phyloP scores from a whole-genome alignment of 495 filamentous ascomycete species.

The Arthonia radiata region DNA sequence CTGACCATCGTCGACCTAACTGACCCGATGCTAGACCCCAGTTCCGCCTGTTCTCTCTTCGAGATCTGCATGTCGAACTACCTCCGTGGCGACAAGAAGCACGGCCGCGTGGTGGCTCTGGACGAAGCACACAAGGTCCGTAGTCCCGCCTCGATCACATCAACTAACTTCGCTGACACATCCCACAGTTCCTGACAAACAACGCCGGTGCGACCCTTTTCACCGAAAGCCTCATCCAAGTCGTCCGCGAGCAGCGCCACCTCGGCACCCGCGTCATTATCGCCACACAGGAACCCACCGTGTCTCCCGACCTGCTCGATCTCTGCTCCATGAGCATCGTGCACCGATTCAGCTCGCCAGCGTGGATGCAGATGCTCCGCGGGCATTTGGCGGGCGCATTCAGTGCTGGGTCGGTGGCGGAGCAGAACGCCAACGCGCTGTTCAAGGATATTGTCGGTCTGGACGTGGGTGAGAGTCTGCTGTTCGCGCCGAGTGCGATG shows the following conservation, averaged over 20 bases:
- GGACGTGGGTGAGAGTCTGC: conserved; percentile 33
- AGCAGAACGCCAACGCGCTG: conserved; percentile 13
- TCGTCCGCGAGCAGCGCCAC: conserved; percentile 49
- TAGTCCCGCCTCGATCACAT: conserved; percentile 1
- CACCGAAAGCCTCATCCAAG: conserved; percentile 36
- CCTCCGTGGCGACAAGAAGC: conserved; percentile 20
- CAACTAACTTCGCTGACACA: neutral
- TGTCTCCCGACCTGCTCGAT: conserved; percentile 40
- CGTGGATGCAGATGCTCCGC: conserved; percentile 37
- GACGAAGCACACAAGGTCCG: conserved; percentile 34
- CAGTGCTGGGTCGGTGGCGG: conserved; percentile 12
- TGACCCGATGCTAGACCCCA: conserved; percentile 42
- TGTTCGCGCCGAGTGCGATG: conserved; percentile 38
- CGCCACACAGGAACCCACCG: conserved; percentile 58
- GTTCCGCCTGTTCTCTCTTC: conserved; percentile 42
- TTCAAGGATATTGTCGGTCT: conserved; percentile 33
- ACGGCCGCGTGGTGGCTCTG: conserved; percentile 27
- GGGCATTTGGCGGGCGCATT: conserved; percentile 27
- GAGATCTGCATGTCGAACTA: conserved; percentile 39
- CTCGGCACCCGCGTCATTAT: conserved; percentile 39
- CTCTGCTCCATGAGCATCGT: conserved; percentile 51
- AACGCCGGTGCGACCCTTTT: conserved; percentile 21
- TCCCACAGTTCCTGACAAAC: conserved; percentile 22
- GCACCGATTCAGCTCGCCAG: conserved; percentile 47
- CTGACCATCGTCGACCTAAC: conserved; percentile 55